phyloP scores from a whole-genome alignment of 345 rosid genomes.

The Lepidium sativum region DNA sequence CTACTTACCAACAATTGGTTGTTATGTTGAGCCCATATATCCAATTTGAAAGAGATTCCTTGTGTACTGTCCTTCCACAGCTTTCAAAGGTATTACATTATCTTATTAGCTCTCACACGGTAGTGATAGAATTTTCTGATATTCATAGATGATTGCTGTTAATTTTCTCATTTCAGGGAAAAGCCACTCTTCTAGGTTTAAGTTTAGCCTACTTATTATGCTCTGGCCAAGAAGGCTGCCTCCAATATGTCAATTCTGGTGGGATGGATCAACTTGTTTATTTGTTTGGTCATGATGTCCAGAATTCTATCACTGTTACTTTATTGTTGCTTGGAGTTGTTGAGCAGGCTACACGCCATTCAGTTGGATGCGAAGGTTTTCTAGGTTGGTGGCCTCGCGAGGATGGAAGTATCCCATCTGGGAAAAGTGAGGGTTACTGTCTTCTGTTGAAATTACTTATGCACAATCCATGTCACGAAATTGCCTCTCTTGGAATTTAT shows the following conservation, averaged over 20 bases:
- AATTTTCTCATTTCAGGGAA: conserved; percentile 49
- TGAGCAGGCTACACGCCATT: conserved; percentile 87
- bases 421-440: conserved; percentile 69
- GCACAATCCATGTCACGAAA: conserved; percentile 76
- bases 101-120: background rate
- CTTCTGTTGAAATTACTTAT: conserved; percentile 66
- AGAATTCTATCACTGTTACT: conserved; percentile 44
- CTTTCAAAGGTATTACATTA: conserved; percentile 50
- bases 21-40: conserved; percentile 42
- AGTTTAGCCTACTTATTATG: conserved; percentile 68
- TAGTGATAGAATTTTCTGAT: background rate
- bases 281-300: conserved; percentile 40
- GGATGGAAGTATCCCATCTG: conserved; percentile 63
- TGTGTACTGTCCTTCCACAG: conserved; percentile 34
- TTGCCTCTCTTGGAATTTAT: conserved; percentile 70
- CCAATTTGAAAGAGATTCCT: conserved; percentile 35
- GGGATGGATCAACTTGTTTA: conserved; percentile 68
- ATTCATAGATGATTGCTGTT: conserved; percentile 14
- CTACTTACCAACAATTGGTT: conserved; percentile 63
- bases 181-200: conserved; percentile 58
- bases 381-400: conserved; percentile 99
- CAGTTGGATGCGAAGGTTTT: conserved; percentile 88
- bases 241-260: conserved; percentile 74
- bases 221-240: conserved; percentile 88
- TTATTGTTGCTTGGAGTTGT: conserved; percentile 68